Base-by-base conservation (phyloP, 2,329 filamentous ascomycete genomes). In the Dothiorella sarmentorum region DNA sequence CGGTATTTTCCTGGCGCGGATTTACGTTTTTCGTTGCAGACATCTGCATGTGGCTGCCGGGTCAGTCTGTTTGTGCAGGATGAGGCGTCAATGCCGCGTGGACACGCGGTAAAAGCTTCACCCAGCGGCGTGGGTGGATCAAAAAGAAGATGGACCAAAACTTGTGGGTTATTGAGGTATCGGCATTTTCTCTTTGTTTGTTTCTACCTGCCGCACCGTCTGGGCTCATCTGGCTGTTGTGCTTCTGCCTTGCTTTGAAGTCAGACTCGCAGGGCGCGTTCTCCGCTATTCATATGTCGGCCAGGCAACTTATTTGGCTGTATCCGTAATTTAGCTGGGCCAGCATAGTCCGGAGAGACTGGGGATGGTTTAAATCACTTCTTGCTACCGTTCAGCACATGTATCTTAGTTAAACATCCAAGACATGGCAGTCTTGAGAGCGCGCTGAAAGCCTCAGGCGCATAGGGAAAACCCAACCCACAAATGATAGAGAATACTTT, bases 341-440 rank as follows among this genome's bases (percentile, higher is more conserved):
- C n/a, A 35, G 10, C 27, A 15, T 20, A 29, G 24, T 38, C 24
- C 27, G 3, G 9, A 29, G 24, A 18, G 22, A 51, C 20, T 1
- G 22, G 24, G 35, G 47, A 20, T 18, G n/a, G 31, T 29, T 52
- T 26, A n/a, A 7, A 20, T 40, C 27, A 18, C 20, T 29, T 31
- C 31, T 29, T 53, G 35, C 24, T 53, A 40, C 49, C 29, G 11
- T 53, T 40, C 24, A 15, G 40, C 22, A 24, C 31, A 38, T 53
- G 49, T 53, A 53, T 53, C 49, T 53, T 53, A 53, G 49, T 35
- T 53, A 29, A 33, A 26, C n/a, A n/a, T n/a, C n/a, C 20, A 10
- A 4, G 15, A 29, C 24, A 18, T 40, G 20, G 15, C 20, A 52
- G 29, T 18, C 45, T 29, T 53, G 33, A 24, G 18, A 15, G 49